Base-by-base conservation (phyloP, 2,329 filamentous ascomycete species). In the Fonsecaea monophora region DNA sequence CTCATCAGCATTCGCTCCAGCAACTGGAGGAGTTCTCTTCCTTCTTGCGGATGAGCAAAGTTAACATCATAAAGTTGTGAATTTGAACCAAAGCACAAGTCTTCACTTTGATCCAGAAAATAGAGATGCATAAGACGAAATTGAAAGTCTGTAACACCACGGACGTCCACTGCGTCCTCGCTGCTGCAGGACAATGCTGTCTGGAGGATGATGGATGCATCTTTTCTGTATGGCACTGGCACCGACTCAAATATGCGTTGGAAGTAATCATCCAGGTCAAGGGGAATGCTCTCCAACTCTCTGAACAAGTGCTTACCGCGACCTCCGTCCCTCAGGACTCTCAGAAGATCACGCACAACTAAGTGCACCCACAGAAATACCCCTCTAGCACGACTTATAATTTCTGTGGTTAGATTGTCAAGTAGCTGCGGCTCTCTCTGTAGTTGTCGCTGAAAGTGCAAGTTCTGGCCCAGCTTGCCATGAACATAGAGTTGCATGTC, bases 351-450 rank as follows among this genome's bases (percentile, higher is more conserved):
- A 5, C 76, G 66, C 0, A 84, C 75, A 3, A 83, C 82, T 0
- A 83, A 70, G 0, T 80, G 75, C 1, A 80, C 78, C 80, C 82
- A 84, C 63, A 83, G 72, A 56, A 84, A 83, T 3, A 84, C 73
- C 0, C 82, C 80, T 0, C 74, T 75, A 0, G 82, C 74, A 40
- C 78, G 81, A 4, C 73, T 58, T 4, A 73, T 72, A 34, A 84
- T 60, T 13, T 77, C 65, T 6, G 25, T 18, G n/a, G 48, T 61
- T 45, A 18, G 60, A 13, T 12, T n/a, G n/a, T n/a, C 18, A 25
- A 53, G 50, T 2, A 53, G 50, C 21, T 53, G 50, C 21, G 50
- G 50, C 10, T 30, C 18, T 30, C 18, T 4, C 12, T 8, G 4
- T 53, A 34, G 53, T 10, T 35, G 32, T 9, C 58, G 58, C 21